Evolutionary conservation across 352 stramenopile genomes (phyloP), one percentile per base, ranked within the genome.

Genomic region (Lagenidium giganteum): DNA sequence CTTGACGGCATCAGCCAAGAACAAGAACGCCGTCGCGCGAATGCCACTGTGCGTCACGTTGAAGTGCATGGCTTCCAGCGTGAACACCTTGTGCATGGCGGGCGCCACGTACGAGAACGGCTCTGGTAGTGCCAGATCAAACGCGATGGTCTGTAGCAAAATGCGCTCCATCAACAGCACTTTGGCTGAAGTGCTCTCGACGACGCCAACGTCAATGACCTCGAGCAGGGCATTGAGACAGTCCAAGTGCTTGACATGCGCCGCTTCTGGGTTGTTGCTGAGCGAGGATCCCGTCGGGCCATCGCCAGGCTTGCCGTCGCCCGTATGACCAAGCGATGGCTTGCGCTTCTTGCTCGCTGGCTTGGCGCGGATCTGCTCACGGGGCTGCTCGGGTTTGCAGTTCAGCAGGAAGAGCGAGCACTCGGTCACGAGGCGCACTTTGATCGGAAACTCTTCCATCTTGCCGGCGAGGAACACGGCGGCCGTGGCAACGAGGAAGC

Each of bases 391-490:
- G 34, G 36, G 40, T 16, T 51, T 47, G 26, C 45, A 48, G 16
- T 44, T 27, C 27, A 88, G 46, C 24, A 92, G 35, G 34, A 68
- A 88, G 51, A 92, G 67, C 33, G 67, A 69, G 48, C 64, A 83
- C 56, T 92, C 80, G 34, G 80, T 88, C 39, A 92, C 54, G 36
- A 83, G 67, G 5, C 75, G 79, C 33, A 89, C 63, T 48, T 92
- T 88, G 39, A 92, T 72, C 2, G 72, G 61, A 51, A 87, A 88
- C 27, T 92, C 80, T 52, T 88, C 79, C 16, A 59, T 67, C 60
- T 92, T 92, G 33, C 64, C 67, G 0, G 74, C 75, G 14, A 92
- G 62, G 32, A 89, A 92, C n/a, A 92, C 54, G 39, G 73, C 74
- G 0, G 76, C 74, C 1, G 80, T 86, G 8, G 70, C 80, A 13